A percentile compares a stretch with the other conserved stretches of the same genome.
These are phyloP conservation scores for Agaricus blazei DNA, from an alignment of 768 basidiomycete genomes.

Conservation along the genomic window DNA sequence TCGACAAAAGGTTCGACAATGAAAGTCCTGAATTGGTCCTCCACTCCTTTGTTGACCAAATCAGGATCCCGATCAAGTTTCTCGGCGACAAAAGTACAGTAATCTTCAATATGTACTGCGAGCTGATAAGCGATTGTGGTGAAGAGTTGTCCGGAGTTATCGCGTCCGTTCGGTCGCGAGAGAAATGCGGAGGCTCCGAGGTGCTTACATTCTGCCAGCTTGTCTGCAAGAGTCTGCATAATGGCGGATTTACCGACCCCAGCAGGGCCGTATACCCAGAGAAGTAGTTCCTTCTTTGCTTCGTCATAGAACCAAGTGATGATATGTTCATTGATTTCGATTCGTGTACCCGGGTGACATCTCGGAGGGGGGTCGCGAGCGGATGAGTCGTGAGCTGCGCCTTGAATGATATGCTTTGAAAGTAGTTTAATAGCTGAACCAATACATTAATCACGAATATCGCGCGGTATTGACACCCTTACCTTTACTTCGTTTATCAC, in stretches of 20 bases:
- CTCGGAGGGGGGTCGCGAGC: not conserved
- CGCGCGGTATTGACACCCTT: not conserved
- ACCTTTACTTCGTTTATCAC: no score
- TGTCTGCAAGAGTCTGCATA: constrained; percentile 1
- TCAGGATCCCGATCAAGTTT: not conserved
- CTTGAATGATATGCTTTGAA: not conserved
- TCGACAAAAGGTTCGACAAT: not conserved
- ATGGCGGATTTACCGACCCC: constrained; percentile 9
- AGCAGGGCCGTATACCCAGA: constrained; percentile 8
- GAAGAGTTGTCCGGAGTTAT: not conserved
- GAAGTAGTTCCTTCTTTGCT: not conserved
- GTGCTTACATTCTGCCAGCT: not conserved
- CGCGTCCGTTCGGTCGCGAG: not conserved
- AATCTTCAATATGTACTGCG: not conserved
- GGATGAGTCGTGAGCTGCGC: not conserved
- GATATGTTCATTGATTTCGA: not conserved
- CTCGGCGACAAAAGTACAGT: not conserved
- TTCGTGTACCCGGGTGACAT: not conserved
- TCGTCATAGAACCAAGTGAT: not conserved
- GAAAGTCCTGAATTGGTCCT: not conserved
- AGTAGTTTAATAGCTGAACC: not conserved
- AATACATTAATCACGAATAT: not conserved
- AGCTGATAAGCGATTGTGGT: constrained; percentile 4
- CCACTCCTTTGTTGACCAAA: not conserved
- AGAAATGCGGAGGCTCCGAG: constrained; percentile 6